Evolutionary conservation across 495 filamentous ascomycete genomes (phyloP).

Genomic region (Entonaema liquescens): DNA sequence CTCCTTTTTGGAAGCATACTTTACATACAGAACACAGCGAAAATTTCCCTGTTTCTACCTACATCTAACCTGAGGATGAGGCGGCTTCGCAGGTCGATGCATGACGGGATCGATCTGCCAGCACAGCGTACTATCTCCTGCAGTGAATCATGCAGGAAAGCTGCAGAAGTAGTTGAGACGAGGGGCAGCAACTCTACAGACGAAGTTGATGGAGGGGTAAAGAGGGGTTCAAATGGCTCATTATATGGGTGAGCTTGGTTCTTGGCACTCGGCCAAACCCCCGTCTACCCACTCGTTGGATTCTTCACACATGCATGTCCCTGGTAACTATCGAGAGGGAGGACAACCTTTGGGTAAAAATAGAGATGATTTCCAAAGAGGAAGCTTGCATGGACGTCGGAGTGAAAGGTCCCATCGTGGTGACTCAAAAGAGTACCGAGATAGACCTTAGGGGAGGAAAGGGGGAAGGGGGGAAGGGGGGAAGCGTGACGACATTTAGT

Average conservation of each 20-base stretch:
- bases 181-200: slow-evolving; percentile 40
- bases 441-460: background rate
- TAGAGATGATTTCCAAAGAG: slow-evolving; percentile 27
- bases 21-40: slow-evolving; percentile 6
- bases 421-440: slow-evolving; percentile 14
- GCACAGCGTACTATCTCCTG: slow-evolving; percentile 46
- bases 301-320: slow-evolving; percentile 17
- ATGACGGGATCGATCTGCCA: slow-evolving; percentile 47
- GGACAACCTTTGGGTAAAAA: slow-evolving; percentile 31
- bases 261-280: slow-evolving; percentile 33
- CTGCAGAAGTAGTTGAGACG: slow-evolving; percentile 43
- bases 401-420: slow-evolving; percentile 15
- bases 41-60: slow-evolving; percentile 4
- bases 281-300: slow-evolving; percentile 28
- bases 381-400: slow-evolving; percentile 15
- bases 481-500: background rate
- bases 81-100: slow-evolving; percentile 39
- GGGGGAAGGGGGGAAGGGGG: too few relatives aligned
- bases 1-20: slow-evolving; percentile 8
- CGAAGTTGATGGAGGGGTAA: slow-evolving; percentile 46
- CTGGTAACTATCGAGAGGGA: slow-evolving; percentile 1
- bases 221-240: slow-evolving; percentile 44
- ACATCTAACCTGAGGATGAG: slow-evolving; percentile 28
- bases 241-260: slow-evolving; percentile 21
- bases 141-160: slow-evolving; percentile 42